Base-by-base conservation (phyloP, 1,284 basidiomycete species). In the Fomitopsis schrenkii region DNA sequence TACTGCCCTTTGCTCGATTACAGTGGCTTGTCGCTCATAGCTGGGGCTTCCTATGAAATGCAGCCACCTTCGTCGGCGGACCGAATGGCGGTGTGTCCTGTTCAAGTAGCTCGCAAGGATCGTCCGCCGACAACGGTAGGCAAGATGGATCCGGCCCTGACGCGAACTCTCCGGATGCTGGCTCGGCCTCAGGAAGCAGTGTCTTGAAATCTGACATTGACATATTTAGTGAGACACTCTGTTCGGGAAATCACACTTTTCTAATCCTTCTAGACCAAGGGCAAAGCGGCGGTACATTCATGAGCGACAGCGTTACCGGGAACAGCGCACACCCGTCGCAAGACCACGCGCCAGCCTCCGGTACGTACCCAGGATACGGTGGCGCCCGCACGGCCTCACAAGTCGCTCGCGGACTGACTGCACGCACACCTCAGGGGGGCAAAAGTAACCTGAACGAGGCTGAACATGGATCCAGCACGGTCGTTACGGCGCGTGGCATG, bases 81-180 rank as follows among this genome's bases (percentile, higher is more conserved):
- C 15, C 55, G 35, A 44, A 63, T n/a, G 66, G 64, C 5, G 66
- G 66, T 1, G 52, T 60, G 3, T 67, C 66, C 0, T 46, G 57
- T 28, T 61, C 57, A 9, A 36, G 52, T 3, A 56, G 59, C 2
- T 63, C 59, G 2, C 35, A 58, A 9, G 66, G 63, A 17, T 48
- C 30, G 3, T 54, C 62, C 12, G 66, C 66, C 15, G 61, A 53
- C 35, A 14, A 19, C 12, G n/a, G 10, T 10, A 36, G 54, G 10
- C 53, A 48, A 22, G 41, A 35, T n/a, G 42, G 57, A 8, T 58
- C 59, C 7, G 62, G 61, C 9, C 45, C 45, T 7, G 59, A 45
- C 53, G 55, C 45, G 35, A 57, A 45, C 38, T 60, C 66, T 15
- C 19, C 38, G 9, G 55, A 62, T 35, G 60, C 60, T 15, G 45